Evolutionary conservation across 2,329 filamentous ascomycete species (phyloP), one percentile per base, ranked within the genome.

Genomic region (Daldinia eschscholtzii): DNA sequence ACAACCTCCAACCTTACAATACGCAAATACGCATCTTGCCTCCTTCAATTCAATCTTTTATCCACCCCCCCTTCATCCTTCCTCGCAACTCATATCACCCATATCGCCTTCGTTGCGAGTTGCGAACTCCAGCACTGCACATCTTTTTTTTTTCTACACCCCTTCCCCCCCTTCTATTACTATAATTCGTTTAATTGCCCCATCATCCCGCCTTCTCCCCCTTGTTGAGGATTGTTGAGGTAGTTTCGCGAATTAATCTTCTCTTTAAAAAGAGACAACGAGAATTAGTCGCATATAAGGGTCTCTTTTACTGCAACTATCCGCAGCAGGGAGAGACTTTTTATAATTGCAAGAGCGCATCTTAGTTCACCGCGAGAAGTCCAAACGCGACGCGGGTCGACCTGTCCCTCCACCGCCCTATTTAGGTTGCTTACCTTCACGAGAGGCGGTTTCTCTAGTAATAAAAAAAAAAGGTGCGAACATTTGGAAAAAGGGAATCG

Each of bases 401-500:
- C 23, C 35, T 23, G 26, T 35, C 18, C n/a, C 28, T 48, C 41
- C 42, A 46, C 42, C 57, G 41, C 57, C 28, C 44, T 35, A 35
- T 37, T 30, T 35, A 44, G n/a, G 26, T 10, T 44, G 33, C 33
- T 48, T 48, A 59, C 30, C 23, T 35, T 4, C 30, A 48, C 6
- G 46, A 48, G 55, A 63, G 48, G 56, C 46, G 26, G 48, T 41
- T 63, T 61, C 57, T 33, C 18, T 33, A 28, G 23, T 41, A 18
- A 18, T 13, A 57, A 41, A 15, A 57, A 15, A 41, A 15, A 35
- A 33, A 57, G 15, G 35, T 41, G 13, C 18, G 26, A 23, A 42
- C 18, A 26, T 48, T 20, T 28, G 46, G 28, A 33, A 68, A 72
- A 64, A 70, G 73, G 74, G 70, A 74, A 70, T 65, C 67, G 72